These are phyloP conservation scores for Xylaria castorea DNA, from an alignment of 495 filamentous ascomycete genomes.

Conservation along the genomic window DNA sequence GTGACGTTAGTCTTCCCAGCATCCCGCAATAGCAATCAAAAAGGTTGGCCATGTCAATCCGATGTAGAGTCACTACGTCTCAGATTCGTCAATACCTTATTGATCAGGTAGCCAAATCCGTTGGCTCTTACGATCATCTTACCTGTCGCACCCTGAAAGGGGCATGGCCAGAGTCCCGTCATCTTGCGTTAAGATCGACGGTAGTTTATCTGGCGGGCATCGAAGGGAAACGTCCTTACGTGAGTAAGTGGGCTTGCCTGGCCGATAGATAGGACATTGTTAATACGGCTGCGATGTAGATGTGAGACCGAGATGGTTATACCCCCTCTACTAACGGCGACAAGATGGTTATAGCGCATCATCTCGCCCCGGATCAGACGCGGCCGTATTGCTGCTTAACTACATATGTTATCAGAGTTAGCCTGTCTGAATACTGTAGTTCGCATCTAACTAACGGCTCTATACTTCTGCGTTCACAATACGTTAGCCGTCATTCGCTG, in stretches of 20 bases:
- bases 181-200: not conserved
- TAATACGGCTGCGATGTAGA: not conserved
- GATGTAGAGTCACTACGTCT: not conserved
- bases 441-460: not conserved
- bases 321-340: not conserved
- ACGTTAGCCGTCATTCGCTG: not conserved
- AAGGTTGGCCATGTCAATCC: not conserved
- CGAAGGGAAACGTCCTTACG: not conserved
- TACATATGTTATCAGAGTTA: not conserved
- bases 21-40: not conserved
- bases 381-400: not conserved
- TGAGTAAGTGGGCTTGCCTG: not conserved
- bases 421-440: not conserved
- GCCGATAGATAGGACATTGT: not conserved
- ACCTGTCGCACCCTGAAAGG: not conserved
- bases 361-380: not conserved
- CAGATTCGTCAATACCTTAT: not conserved
- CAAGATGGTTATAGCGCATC: not conserved
- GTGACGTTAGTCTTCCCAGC: not conserved
- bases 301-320: not conserved
- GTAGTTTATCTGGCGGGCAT: not conserved
- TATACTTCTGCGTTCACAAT: not conserved
- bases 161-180: not conserved
- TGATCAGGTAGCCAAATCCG: not conserved
- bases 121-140: not conserved